Conservation (phyloP, 2,329 filamentous ascomycete genomes). For the Ophiostoma ips region DNA sequence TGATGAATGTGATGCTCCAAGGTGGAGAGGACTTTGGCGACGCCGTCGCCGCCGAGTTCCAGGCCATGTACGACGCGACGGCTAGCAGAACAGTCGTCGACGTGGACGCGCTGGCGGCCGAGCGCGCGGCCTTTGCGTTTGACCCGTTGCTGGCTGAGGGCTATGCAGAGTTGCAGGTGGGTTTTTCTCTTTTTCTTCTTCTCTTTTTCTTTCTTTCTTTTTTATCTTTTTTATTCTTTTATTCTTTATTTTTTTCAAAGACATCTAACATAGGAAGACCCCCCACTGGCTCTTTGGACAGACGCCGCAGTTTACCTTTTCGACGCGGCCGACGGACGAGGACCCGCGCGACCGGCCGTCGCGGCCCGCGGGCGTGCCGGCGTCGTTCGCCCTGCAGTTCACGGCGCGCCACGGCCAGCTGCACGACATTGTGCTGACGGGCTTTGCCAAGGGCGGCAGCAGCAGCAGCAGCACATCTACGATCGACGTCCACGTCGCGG, state of each 20-base stretch:
- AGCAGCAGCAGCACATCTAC: no score
- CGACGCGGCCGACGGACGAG: constrained; percentile 43
- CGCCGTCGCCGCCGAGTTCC: constrained; percentile 53
- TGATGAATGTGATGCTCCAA: constrained; percentile 60
- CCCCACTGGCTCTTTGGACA: constrained; percentile 69
- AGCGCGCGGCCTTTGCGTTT: constrained; percentile 25
- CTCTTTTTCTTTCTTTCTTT: no score
- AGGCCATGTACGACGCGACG: constrained; percentile 43
- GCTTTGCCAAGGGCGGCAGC: constrained; percentile 11
- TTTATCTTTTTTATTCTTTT: background rate
- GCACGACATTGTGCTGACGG: constrained; percentile 16
- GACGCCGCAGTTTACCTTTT: constrained; percentile 71
- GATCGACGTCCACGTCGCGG: background rate
- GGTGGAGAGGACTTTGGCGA: constrained; percentile 28
- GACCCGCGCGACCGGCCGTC: constrained; percentile 42
- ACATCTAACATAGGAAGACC: constrained; percentile 28
- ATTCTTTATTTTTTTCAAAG: no score
- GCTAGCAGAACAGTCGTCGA: constrained; percentile 20
- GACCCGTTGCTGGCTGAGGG: constrained; percentile 35
- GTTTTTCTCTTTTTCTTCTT: background rate
- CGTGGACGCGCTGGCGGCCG: constrained; percentile 35
- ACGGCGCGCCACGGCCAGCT: constrained; percentile 28
- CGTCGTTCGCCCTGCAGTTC: constrained; percentile 21
- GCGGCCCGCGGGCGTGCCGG: constrained; percentile 32
- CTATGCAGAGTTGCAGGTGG: constrained; percentile 36